Base-by-base conservation (phyloP, 2,329 filamentous ascomycete species). In the Cladosporium sp. region DNA sequence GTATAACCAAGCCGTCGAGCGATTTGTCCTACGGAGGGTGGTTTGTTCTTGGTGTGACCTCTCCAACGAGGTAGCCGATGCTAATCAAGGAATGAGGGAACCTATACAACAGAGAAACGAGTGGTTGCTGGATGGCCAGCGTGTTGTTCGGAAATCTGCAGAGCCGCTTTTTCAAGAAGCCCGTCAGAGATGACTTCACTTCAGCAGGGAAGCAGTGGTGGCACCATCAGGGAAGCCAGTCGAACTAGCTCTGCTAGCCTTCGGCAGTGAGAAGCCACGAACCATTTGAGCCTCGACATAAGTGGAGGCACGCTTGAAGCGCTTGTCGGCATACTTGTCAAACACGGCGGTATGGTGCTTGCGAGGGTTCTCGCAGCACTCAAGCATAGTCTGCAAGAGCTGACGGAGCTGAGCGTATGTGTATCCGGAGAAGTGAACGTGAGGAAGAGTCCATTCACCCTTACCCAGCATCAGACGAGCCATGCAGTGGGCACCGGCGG, bases 381-480 rank as follows among this genome's bases (percentile, higher is more conserved):
- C 89, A 43, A 94, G 73, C 57, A 98, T 83, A 67, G 88, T 83
- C 12, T 77, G 75, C 40, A 96, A 78, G 32, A 96, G 73, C 2
- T 85, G 84, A 62, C 84, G 83, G 50, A 98, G 76, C 69, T 98
- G 93, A 39, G 75, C 72, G 72, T 86, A 90, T 2, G 91, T 95
- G 72, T 98, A 97, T 48, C 88, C 88, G 30, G 92, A 95, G 72
- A 95, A 97, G 71, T 94, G 84, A 30, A 93, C 84, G 65, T 98
- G 93, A 15, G 85, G 80, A 55, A 82, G 81, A 53, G 85, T 62
- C 93, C 93, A 98, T 56, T 85, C 82, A 56, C 93, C 93, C 76
- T 95, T 96, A 66, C 83, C 83, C 52, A 98, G 74, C 77, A 98
- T 88, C 63, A 92, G 70, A 52, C 92, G 85, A 35, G 93, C 88